These are phyloP conservation scores for Penicillium riverlandense DNA, from an alignment of 495 filamentous ascomycete species.

Conservation along the genomic window DNA sequence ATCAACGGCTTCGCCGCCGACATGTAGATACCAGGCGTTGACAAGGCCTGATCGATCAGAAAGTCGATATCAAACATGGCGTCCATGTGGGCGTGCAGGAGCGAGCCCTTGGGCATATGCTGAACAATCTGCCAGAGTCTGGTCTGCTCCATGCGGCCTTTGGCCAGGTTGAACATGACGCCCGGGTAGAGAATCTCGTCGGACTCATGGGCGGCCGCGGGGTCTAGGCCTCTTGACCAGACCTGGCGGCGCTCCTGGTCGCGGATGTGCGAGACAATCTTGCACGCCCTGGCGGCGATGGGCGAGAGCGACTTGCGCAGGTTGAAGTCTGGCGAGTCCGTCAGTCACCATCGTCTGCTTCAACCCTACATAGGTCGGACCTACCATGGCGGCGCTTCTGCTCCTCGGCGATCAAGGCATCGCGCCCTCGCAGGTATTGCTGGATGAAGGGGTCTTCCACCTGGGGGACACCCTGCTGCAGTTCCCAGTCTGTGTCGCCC, in stretches of 20 bases:
- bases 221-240: conserved; percentile 66
- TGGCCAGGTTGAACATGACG: conserved; percentile 82
- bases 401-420: conserved; percentile 72
- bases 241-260: conserved; percentile 63
- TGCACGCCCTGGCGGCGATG: conserved; percentile 64
- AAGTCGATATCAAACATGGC: conserved; percentile 85
- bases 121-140: conserved; percentile 80
- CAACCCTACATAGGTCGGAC: conserved; percentile 11
- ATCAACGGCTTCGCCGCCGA: conserved; percentile 46
- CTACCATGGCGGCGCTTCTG: conserved; percentile 74
- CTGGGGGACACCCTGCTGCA: conserved; percentile 45
- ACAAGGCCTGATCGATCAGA: conserved; percentile 61
- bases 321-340: conserved; percentile 21
- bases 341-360: not conserved
- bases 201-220: conserved; percentile 46
- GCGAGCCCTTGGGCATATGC: conserved; percentile 82
- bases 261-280: conserved; percentile 72
- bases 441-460: conserved; percentile 67
- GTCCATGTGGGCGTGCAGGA: conserved; percentile 83
- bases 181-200: conserved; percentile 63
- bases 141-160: conserved; percentile 70
- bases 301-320: conserved; percentile 60
- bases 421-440: conserved; percentile 69
- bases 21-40: conserved; percentile 70
- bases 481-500: conserved; percentile 35